Conservation (phyloP, 2,329 filamentous ascomycete species). For the Pyricularia grisea region DNA sequence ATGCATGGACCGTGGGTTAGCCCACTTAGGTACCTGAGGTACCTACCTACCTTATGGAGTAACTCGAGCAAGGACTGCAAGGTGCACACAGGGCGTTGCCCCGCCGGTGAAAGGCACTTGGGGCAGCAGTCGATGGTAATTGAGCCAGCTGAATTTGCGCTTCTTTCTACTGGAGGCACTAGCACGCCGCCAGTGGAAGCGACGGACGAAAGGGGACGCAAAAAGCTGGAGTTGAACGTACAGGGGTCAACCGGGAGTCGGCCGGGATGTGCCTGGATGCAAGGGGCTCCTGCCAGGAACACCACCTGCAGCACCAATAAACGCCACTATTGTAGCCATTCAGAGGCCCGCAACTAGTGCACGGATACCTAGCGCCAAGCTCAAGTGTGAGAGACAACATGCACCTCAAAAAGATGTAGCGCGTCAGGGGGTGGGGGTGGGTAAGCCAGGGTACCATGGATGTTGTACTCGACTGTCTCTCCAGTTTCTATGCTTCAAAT, state of each 20-base stretch:
- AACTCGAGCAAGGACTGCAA: background rate
- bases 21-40: no score
- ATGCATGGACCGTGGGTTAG: background rate
- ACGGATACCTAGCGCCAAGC: background rate
- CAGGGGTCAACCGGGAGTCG: conserved; percentile 2
- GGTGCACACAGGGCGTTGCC: background rate
- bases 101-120: background rate
- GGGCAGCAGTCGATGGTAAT: background rate
- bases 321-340: background rate
- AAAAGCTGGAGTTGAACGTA: background rate
- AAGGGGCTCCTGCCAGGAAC: conserved; percentile 2
- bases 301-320: background rate
- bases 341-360: background rate
- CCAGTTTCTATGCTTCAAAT: background rate
- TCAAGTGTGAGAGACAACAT: background rate
- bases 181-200: background rate
- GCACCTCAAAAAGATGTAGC: background rate
- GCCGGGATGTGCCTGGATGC: conserved; percentile 1
- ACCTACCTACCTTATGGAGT: no score
- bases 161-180: background rate
- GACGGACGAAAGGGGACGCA: background rate
- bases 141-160: background rate
- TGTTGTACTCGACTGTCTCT: background rate
- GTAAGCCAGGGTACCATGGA: background rate
- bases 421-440: background rate